Conservation (phyloP, 2,329 filamentous ascomycete genomes). For the Bipolaris bicolor region DNA sequence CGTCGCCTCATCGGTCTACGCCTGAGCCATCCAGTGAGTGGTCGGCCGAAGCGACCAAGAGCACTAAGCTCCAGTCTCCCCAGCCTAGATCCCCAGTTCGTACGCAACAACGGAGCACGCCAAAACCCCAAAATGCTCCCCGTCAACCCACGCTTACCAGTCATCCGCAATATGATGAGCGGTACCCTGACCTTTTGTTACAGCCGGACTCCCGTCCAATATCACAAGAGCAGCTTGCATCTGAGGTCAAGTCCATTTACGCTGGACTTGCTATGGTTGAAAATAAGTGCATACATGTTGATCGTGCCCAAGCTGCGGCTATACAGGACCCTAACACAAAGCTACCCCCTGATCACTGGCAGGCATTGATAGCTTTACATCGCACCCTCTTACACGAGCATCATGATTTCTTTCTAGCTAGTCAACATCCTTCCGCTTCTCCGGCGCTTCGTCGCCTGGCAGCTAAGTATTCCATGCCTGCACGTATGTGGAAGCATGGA, state of each 20-base stretch:
- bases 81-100: slow-evolving; percentile 22
- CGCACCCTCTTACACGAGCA: slow-evolving; percentile 77
- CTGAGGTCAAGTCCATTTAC: slow-evolving; percentile 85
- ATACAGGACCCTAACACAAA: slow-evolving; percentile 57
- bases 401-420: slow-evolving; percentile 73
- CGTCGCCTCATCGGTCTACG: slow-evolving; percentile 27
- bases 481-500: slow-evolving; percentile 90
- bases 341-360: slow-evolving; percentile 74
- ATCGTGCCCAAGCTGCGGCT: slow-evolving; percentile 64
- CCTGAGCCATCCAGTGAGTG: slow-evolving; percentile 35
- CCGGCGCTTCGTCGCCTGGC: slow-evolving; percentile 71
- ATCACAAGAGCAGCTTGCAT: slow-evolving; percentile 76
- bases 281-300: slow-evolving; percentile 83
- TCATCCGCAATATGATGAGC: slow-evolving; percentile 35
- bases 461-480: slow-evolving; percentile 87
- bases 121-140: slow-evolving; percentile 16
- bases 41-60: slow-evolving; percentile 30
- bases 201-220: slow-evolving; percentile 73
- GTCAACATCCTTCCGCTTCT: slow-evolving; percentile 78
- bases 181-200: slow-evolving; percentile 52
- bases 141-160: slow-evolving; percentile 46
- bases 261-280: slow-evolving; percentile 85
- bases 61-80: slow-evolving; percentile 22
- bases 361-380: slow-evolving; percentile 81
- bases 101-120: slow-evolving; percentile 19